Percentiles rank a stretch among this genome's conserved stretches.
phyloP scores from a whole-genome alignment of 768 basidiomycete species.

The Panaeolus cyanescens region DNA sequence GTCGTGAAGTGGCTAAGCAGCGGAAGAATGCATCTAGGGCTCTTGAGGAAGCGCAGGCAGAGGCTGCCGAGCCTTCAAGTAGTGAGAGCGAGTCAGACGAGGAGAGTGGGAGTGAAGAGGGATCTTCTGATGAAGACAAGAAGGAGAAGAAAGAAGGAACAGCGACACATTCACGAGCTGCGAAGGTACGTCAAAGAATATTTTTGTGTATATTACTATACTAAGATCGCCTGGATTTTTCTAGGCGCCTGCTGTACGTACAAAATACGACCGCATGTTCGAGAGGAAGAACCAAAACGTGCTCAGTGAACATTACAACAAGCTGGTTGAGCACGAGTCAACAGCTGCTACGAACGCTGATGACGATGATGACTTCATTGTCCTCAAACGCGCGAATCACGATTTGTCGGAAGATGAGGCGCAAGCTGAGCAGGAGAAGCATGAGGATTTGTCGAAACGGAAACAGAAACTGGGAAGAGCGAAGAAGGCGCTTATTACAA shows the following conservation, averaged over 20 bases:
- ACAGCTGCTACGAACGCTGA: constrained; percentile 44
- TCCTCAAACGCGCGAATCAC: constrained; percentile 90
- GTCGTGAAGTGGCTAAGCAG: constrained; percentile 64
- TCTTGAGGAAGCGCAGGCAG: constrained; percentile 35
- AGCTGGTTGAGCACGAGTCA: constrained; percentile 74
- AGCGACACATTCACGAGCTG: constrained; percentile 21
- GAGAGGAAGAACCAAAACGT: constrained; percentile 94
- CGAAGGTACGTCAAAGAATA: constrained; percentile 39
- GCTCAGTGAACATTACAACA: constrained; percentile 86
- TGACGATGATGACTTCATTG: constrained; percentile 85
- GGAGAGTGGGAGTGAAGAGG: constrained; percentile 22
- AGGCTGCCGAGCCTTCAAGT: constrained; percentile 18
- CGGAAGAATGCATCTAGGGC: constrained; percentile 73
- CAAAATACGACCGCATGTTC: constrained; percentile 98
- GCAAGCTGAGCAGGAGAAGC: constrained; percentile 3
- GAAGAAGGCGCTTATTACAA: constrained; percentile 71
- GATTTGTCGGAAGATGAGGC: constrained; percentile 46
- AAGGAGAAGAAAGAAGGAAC: constrained; percentile 20
- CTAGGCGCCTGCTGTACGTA: constrained; percentile 58
- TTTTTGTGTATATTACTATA: neutral
- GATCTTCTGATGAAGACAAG: constrained; percentile 27
- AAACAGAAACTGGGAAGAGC: constrained; percentile 75
- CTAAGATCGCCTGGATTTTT: neutral
- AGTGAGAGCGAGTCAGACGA: constrained; percentile 15
- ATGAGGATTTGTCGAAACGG: constrained; percentile 74